Conservation (phyloP, 140 eudicot species). For the Senecio squalidus region DNA sequence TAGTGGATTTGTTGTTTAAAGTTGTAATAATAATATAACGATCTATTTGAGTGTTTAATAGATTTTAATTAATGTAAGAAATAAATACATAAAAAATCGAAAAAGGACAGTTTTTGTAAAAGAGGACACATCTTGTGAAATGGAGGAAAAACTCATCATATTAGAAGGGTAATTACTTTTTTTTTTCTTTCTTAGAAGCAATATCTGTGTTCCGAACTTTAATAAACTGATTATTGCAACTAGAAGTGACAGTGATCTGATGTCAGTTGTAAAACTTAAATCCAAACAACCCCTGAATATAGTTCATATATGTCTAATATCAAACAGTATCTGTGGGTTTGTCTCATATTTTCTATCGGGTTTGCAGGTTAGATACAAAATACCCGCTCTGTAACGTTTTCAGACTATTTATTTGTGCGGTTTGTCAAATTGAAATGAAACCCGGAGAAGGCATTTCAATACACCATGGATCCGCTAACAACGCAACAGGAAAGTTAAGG, state of each 20-base stretch:
- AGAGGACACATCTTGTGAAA: neutral
- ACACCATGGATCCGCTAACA: constrained; percentile 48
- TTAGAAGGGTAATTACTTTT: no score
- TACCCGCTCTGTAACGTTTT: constrained; percentile 88
- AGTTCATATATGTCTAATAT: neutral
- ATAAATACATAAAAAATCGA: neutral
- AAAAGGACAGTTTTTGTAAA: neutral
- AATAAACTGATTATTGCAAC: neutral
- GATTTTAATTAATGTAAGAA: neutral
- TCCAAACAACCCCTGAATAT: neutral
- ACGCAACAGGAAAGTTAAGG: constrained; percentile 46
- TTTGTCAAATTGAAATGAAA: constrained; percentile 88
- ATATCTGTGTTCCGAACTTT: no score
- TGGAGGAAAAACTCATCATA: neutral
- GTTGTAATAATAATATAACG: neutral
- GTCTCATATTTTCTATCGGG: constrained; percentile 17
- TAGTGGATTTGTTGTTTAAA: neutral
- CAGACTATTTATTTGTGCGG: constrained; percentile 73
- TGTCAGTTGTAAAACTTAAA: neutral
- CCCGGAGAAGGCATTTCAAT: constrained; percentile 91
- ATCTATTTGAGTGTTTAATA: neutral
- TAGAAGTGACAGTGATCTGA: neutral
- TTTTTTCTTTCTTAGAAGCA: no score
- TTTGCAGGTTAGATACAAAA: constrained; percentile 76
- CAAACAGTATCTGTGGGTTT: neutral